Conservation (phyloP, 2,329 filamentous ascomycete genomes). For the Colletotrichum neosansevieriae region DNA sequence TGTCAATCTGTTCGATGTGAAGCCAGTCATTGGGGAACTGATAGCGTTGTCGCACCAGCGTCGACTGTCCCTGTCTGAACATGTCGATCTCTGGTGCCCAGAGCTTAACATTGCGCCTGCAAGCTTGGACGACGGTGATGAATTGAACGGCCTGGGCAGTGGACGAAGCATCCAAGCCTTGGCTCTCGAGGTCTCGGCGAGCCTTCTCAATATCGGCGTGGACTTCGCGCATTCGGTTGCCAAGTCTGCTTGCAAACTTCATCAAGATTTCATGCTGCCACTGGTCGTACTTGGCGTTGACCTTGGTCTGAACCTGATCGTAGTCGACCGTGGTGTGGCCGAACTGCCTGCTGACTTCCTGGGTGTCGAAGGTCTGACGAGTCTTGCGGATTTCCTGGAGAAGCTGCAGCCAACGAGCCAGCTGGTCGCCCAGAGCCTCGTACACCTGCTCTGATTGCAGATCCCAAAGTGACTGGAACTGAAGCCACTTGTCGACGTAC, state of each 20-base stretch:
- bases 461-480: constrained; percentile 99
- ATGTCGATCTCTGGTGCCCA: constrained; percentile 97
- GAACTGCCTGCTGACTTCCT: constrained; percentile 91
- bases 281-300: constrained; percentile 99
- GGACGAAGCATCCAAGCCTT: constrained; percentile 92
- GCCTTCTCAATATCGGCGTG: constrained; percentile 93
- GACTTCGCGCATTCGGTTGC: constrained; percentile 90
- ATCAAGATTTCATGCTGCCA: constrained; percentile 98
- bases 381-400: constrained; percentile 98
- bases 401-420: constrained; percentile 92
- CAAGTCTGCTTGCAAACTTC: constrained; percentile 91
- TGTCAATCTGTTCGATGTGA: constrained; percentile 94
- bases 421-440: constrained; percentile 88
- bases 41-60: constrained; percentile 89
- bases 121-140: constrained; percentile 97
- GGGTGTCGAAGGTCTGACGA: constrained; percentile 95
- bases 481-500: constrained; percentile 98
- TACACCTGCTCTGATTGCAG: constrained; percentile 96
- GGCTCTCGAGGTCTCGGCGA: constrained; percentile 88
- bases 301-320: constrained; percentile 97
- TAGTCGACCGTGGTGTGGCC: constrained; percentile 97
- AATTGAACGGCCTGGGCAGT: constrained; percentile 98
- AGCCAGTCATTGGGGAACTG: constrained; percentile 96
- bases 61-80: constrained; percentile 95
- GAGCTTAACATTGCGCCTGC: constrained; percentile 90